phyloP scores from a whole-genome alignment of 1,284 basidiomycete genomes.

The Puccinia coronata region DNA sequence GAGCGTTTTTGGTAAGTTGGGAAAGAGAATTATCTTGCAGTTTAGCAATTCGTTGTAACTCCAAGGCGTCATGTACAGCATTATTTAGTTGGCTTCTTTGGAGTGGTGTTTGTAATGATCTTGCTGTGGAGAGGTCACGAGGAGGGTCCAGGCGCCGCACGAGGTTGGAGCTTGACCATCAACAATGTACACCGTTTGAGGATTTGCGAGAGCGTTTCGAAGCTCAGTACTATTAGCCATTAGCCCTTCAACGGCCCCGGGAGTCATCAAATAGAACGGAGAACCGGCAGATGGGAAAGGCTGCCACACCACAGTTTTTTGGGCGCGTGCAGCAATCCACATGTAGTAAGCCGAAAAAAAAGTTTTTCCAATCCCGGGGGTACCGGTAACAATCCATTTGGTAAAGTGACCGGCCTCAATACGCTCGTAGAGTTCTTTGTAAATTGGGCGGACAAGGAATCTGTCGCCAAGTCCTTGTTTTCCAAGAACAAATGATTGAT shows the following conservation, averaged over 20 bases:
- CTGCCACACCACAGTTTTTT: conserved; percentile 13
- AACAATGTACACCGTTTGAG: not conserved
- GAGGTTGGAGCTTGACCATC: not conserved
- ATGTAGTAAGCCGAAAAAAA: not conserved
- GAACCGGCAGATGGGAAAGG: not conserved
- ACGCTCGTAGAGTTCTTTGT: too few species aligned
- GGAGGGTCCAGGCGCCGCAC: not conserved
- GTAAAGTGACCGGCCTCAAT: not conserved
- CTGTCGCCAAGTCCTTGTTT: not conserved
- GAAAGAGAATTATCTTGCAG: not conserved
- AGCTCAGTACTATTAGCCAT: not conserved
- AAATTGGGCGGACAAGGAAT: too few species aligned
- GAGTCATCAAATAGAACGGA: not conserved
- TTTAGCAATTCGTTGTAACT: not conserved
- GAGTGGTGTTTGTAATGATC: not conserved
- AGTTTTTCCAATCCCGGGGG: conserved; percentile 1
- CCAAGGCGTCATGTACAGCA: conserved; percentile 9
- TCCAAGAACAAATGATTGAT: not conserved
- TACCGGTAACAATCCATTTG: conserved; percentile 6
- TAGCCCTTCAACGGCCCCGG: not conserved
- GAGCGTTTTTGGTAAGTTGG: not conserved
- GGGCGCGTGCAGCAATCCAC: not conserved
- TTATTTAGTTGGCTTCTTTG: not conserved
- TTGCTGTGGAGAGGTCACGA: not conserved
- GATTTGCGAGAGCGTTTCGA: not conserved